Percentiles rank a stretch among this genome's conserved stretches.
Evolutionary conservation across 2,329 filamentous ascomycete genomes (phyloP).

Genomic region (Verticillium albo-atrum): DNA sequence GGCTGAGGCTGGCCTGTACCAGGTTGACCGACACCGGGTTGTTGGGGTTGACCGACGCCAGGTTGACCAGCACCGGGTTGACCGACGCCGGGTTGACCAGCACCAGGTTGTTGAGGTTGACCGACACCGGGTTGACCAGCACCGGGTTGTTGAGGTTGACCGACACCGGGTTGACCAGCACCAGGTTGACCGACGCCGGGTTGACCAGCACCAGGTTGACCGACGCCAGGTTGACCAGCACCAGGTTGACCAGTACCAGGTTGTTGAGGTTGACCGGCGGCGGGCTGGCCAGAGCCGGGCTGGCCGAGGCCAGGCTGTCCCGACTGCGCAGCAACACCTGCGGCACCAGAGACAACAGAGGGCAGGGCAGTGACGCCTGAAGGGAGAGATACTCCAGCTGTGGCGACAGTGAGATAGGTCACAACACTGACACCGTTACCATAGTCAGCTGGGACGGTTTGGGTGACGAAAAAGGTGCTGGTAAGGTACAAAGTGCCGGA

Average conservation of each 20-base stretch:
- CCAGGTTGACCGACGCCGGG: not conserved
- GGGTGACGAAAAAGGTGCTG: not conserved
- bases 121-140: not conserved
- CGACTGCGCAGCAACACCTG: no score
- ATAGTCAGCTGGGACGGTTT: not conserved
- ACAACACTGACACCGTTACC: not conserved
- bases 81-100: not conserved
- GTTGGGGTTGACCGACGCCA: not conserved
- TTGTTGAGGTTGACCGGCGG: no score
- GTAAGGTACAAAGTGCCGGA: not conserved
- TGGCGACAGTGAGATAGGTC: not conserved
- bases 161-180: not conserved
- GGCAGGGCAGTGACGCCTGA: not conserved
- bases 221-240: not conserved
- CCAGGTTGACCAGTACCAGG: not conserved
- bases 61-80: not conserved
- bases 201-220: not conserved
- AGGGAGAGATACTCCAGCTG: not conserved
- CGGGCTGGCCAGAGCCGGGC: no score
- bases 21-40: not conserved
- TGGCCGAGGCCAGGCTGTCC: no score
- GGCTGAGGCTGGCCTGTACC: not conserved
- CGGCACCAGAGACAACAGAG: not conserved
- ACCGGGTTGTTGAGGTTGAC: not conserved
- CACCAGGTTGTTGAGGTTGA: not conserved